Evolutionary conservation across 805 yeast genomes (phyloP).

Genomic region (Ascoidea tarda): DNA sequence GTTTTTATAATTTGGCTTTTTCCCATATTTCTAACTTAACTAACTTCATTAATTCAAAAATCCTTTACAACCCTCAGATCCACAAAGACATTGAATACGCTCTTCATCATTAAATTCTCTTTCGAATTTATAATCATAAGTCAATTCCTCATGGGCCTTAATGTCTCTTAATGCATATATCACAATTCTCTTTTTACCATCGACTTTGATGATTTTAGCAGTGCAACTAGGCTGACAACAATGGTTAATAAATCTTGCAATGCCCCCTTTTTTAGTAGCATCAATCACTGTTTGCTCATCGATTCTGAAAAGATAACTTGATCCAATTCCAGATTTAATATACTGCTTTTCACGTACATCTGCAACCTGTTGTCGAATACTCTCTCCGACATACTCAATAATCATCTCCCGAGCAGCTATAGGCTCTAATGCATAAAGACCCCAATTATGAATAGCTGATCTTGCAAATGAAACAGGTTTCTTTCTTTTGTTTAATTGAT

Average conservation of each 20-base stretch:
- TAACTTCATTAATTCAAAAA: constrained; percentile 43
- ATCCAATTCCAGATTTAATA: constrained; percentile 84
- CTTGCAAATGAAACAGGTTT: constrained; percentile 95
- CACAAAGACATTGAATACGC: constrained; percentile 85
- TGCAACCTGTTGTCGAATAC: constrained; percentile 86
- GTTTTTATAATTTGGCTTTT: too few relatives aligned
- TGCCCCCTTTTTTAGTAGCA: constrained; percentile 95
- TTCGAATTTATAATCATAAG: constrained; percentile 93
- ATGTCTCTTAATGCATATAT: constrained; percentile 87
- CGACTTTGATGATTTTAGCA: constrained; percentile 91
- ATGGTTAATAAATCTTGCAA: constrained; percentile 93
- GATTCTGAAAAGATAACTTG: constrained; percentile 81
- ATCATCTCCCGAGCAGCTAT: constrained; percentile 96
- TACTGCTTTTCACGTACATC: constrained; percentile 83
- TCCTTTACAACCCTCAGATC: constrained; percentile 90
- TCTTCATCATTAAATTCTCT: constrained; percentile 81
- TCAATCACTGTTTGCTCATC: constrained; percentile 93
- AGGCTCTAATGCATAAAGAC: constrained; percentile 87
- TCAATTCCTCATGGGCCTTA: constrained; percentile 78
- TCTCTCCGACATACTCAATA: constrained; percentile 94
- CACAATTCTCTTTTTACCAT: constrained; percentile 86
- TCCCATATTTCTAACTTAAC: neutral
- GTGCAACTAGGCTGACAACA: constrained; percentile 97
- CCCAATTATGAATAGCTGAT: constrained; percentile 98
- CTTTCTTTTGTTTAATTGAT: constrained; percentile 77